phyloP scores from a whole-genome alignment of 495 filamentous ascomycete genomes.

The Aspergillus haitiensis region DNA sequence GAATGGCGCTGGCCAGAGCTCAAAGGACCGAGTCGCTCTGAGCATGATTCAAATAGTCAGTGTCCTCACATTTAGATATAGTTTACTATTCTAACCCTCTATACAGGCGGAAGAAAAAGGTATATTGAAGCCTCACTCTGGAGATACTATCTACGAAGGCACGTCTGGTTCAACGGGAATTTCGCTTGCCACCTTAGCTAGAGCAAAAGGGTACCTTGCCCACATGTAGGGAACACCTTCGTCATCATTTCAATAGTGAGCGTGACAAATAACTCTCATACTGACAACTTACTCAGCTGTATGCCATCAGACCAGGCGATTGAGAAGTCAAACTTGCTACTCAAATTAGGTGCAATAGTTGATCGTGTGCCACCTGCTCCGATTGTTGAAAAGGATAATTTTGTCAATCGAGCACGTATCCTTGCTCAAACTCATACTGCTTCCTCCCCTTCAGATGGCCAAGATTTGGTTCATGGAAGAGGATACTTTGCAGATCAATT shows the following conservation, averaged over 20 bases:
- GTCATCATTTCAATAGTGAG: neutral
- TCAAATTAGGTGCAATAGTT: conserved; percentile 86
- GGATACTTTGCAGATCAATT: conserved; percentile 98
- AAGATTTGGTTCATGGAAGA: conserved; percentile 33
- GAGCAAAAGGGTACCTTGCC: conserved; percentile 84
- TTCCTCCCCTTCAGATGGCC: conserved; percentile 37
- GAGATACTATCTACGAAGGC: conserved; percentile 95
- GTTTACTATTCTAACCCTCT: conserved; percentile 17
- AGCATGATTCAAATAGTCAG: conserved; percentile 76
- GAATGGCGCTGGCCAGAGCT: conserved; percentile 91
- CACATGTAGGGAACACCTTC: conserved; percentile 65
- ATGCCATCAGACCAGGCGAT: conserved; percentile 90
- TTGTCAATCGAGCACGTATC: conserved; percentile 87
- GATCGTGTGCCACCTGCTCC: conserved; percentile 87
- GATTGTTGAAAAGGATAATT: conserved; percentile 86
- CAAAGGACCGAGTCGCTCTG: conserved; percentile 92
- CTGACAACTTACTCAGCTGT: conserved; percentile 53
- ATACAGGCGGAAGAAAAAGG: conserved; percentile 74
- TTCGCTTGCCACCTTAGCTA: conserved; percentile 82
- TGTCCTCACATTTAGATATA: conserved; percentile 10
- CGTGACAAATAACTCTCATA: neutral
- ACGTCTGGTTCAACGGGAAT: conserved; percentile 95
- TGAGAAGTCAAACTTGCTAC: conserved; percentile 86
- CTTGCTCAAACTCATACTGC: conserved; percentile 70
- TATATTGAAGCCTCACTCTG: conserved; percentile 72